Percentiles rank a stretch among this genome's conserved stretches.
These are phyloP conservation scores for Cryptomeria japonica DNA, from an alignment of 75 land plant genomes.

Conservation along the genomic window DNA sequence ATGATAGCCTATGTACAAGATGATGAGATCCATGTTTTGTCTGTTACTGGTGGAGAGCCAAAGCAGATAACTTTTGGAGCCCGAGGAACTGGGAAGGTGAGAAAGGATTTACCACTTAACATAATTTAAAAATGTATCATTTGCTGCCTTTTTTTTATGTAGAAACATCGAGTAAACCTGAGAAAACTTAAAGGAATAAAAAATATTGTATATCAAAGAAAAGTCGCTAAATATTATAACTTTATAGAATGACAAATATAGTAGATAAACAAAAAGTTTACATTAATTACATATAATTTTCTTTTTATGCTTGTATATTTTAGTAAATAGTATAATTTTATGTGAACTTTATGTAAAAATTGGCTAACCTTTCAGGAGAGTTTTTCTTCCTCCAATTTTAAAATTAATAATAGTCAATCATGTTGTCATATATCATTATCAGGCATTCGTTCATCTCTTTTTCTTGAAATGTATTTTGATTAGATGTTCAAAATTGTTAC, in stretches of 20 bases:
- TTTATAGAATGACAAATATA: no score
- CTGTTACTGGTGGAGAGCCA: slow-evolving; percentile 50
- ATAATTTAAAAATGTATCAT: background rate
- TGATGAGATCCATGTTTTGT: slow-evolving; percentile 70
- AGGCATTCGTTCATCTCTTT: background rate
- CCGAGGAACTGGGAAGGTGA: slow-evolving; percentile 55
- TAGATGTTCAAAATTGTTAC: background rate
- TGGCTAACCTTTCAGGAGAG: no score
- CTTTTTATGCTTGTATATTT: no score
- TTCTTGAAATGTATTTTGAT: background rate
- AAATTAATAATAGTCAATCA: background rate
- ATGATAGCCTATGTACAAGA: slow-evolving; percentile 85
- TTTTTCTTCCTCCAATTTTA: no score
- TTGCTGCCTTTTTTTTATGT: background rate
- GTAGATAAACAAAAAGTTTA: no score
- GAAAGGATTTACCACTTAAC: background rate
- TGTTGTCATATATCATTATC: background rate
- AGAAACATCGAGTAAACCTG: background rate
- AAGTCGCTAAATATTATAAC: no score
- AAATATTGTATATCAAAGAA: no score
- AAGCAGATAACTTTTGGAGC: slow-evolving; percentile 79
- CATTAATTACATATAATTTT: no score
- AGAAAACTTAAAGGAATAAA: background rate
- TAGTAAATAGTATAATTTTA: no score
- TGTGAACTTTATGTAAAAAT: no score